A percentile compares a stretch with the other conserved stretches of the same genome.
These are phyloP conservation scores for Trametes pubescens DNA, from an alignment of 1,284 basidiomycete species.

Conservation along the genomic window DNA sequence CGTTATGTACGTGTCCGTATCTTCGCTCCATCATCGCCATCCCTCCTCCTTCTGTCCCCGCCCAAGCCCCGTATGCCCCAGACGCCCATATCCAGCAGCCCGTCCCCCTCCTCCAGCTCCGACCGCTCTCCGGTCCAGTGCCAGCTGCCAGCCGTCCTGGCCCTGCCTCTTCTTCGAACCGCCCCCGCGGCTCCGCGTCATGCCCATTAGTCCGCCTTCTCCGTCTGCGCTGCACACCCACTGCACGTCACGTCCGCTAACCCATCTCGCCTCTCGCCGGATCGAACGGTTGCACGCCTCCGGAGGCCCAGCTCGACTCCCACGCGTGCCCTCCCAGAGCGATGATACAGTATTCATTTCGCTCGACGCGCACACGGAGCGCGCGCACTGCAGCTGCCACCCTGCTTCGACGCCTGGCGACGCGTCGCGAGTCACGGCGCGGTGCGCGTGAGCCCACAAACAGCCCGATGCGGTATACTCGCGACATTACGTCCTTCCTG, in stretches of 20 bases:
- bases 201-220: constrained; percentile 5
- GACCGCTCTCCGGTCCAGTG: constrained; percentile 18
- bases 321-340: neutral
- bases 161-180: constrained; percentile 3
- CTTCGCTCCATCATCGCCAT: constrained; percentile 14
- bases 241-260: constrained; percentile 8
- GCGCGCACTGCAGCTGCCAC: constrained; percentile 10
- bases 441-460: constrained; percentile 3
- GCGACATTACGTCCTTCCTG: constrained; percentile 14
- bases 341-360: neutral
- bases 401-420: neutral
- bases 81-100: neutral
- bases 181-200: constrained; percentile 20
- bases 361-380: constrained; percentile 10
- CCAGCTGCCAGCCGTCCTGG: neutral
- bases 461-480: neutral
- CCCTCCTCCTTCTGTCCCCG: constrained; percentile 9
- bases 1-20: constrained; percentile 29
- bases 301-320: too few species aligned
- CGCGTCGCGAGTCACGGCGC: constrained; percentile 7
- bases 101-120: constrained; percentile 9
- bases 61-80: constrained; percentile 6
- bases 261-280: constrained; percentile 8
- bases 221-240: neutral
- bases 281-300: neutral